phyloP scores from a whole-genome alignment of 129 eudicot genomes.

The Solidago caesia region DNA sequence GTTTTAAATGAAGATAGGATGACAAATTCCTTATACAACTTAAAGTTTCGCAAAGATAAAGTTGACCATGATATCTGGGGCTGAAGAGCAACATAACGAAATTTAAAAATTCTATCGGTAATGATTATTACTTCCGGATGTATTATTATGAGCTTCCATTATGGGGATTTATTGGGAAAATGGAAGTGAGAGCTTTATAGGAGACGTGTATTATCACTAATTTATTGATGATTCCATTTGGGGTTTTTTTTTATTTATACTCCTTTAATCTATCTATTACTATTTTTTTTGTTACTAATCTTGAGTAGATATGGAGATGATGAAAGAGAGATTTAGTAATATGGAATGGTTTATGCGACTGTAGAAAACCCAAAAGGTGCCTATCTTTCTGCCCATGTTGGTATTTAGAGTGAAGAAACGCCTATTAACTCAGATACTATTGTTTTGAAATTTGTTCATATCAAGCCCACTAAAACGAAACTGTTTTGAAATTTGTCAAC shows the following conservation, averaged over 20 bases:
- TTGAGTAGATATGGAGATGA: constrained; percentile 70
- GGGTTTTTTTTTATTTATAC: too few relatives aligned
- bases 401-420: too few relatives aligned
- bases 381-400: too few relatives aligned
- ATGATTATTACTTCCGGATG: constrained; percentile 83
- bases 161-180: constrained; percentile 86
- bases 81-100: constrained; percentile 49
- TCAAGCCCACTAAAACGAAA: neutral
- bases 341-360: too few relatives aligned
- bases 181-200: constrained; percentile 45
- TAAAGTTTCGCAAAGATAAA: constrained; percentile 58
- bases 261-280: constrained; percentile 3
- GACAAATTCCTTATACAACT: constrained; percentile 52
- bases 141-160: constrained; percentile 85
- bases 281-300: constrained; percentile 4
- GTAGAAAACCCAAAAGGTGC: too few relatives aligned
- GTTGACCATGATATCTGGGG: constrained; percentile 35
- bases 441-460: too few relatives aligned
- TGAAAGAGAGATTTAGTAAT: constrained; percentile 83
- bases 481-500: neutral
- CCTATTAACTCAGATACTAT: too few relatives aligned
- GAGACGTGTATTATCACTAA: constrained; percentile 20
- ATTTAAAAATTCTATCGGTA: constrained; percentile 53
- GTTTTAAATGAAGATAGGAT: constrained; percentile 70
- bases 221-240: constrained; percentile 21